phyloP scores from a whole-genome alignment of 805 yeast genomes.

The Candida caryicola region DNA sequence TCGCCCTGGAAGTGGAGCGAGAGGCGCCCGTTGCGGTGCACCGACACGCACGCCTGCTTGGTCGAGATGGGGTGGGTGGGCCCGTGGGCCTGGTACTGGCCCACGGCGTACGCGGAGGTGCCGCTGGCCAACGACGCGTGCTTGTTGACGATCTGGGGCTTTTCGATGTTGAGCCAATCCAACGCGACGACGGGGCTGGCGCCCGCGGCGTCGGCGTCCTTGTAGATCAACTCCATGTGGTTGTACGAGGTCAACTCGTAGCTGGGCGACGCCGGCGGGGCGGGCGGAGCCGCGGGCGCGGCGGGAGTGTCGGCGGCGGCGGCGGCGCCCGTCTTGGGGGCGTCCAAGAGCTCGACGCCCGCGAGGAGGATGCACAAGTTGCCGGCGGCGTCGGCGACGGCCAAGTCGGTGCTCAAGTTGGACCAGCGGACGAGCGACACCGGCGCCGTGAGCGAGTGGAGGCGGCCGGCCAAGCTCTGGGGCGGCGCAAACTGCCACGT shows the following conservation, averaged over 20 bases:
- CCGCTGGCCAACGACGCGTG: slow-evolving; percentile 48
- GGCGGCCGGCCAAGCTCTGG: slow-evolving; percentile 31
- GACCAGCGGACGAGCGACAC: slow-evolving; percentile 65
- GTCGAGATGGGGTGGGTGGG: slow-evolving; percentile 65
- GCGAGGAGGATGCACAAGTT: slow-evolving; percentile 45
- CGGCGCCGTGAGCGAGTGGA: slow-evolving; percentile 22
- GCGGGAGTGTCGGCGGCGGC: neutral
- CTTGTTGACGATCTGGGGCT: slow-evolving; percentile 56
- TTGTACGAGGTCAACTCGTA: slow-evolving; percentile 44
- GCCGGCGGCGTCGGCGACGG: slow-evolving; percentile 72
- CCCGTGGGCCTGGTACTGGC: slow-evolving; percentile 58
- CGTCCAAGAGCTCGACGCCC: slow-evolving; percentile 38
- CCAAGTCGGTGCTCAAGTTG: slow-evolving; percentile 75
- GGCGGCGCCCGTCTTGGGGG: slow-evolving; percentile 14
- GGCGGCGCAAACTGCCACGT: slow-evolving; percentile 75
- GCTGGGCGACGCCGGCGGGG: slow-evolving; percentile 29
- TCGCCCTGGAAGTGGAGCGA: slow-evolving; percentile 63
- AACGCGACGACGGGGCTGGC: slow-evolving; percentile 42
- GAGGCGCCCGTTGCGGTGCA: slow-evolving; percentile 61
- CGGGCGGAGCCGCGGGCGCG: neutral
- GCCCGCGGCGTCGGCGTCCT: slow-evolving; percentile 30
- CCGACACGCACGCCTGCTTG: slow-evolving; percentile 67
- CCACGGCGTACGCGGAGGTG: slow-evolving; percentile 47
- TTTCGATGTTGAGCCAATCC: slow-evolving; percentile 75
- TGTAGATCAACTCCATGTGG: slow-evolving; percentile 47